phyloP scores from a whole-genome alignment of 306 rosid species.

The Trifolium fragiferum region DNA sequence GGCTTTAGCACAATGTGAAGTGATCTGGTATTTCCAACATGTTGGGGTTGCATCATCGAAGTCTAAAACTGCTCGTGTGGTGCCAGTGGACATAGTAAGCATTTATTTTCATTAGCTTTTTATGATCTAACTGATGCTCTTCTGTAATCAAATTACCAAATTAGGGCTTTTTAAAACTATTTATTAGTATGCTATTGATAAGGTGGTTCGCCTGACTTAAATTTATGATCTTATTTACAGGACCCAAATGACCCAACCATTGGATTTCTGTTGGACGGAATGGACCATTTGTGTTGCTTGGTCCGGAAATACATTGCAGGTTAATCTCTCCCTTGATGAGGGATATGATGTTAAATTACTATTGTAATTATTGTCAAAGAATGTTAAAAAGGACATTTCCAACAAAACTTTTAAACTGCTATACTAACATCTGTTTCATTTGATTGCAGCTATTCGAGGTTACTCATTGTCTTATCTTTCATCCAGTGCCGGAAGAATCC shows the following conservation, averaged over 20 bases:
- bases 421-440: slow-evolving; percentile 34
- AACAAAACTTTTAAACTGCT: slow-evolving; percentile 25
- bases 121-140: slow-evolving; percentile 6
- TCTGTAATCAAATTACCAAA: slow-evolving; percentile 23
- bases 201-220: slow-evolving; percentile 49
- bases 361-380: slow-evolving; percentile 16
- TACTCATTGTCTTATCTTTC: slow-evolving; percentile 94
- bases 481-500: slow-evolving; percentile 91
- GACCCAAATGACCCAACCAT: slow-evolving; percentile 97
- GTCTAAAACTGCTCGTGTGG: slow-evolving; percentile 75
- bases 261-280: slow-evolving; percentile 94
- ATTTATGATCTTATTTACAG: slow-evolving; percentile 53
- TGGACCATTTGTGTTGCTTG: slow-evolving; percentile 92
- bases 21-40: slow-evolving; percentile 93
- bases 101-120: slow-evolving; percentile 36
- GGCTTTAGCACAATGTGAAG: slow-evolving; percentile 98
- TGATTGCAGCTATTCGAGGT: slow-evolving; percentile 92
- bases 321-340: slow-evolving; percentile 38
- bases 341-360: slow-evolving; percentile 30
- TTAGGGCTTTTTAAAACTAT: slow-evolving; percentile 3
- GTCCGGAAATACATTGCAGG: slow-evolving; percentile 98
- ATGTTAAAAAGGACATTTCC: slow-evolving; percentile 35
- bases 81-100: slow-evolving; percentile 85
- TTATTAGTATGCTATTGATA: slow-evolving; percentile 7
- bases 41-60: slow-evolving; percentile 88